These are phyloP conservation scores for Coelastrella sp. DNA, from an alignment of 139 green algal species.

Conservation along the genomic window DNA sequence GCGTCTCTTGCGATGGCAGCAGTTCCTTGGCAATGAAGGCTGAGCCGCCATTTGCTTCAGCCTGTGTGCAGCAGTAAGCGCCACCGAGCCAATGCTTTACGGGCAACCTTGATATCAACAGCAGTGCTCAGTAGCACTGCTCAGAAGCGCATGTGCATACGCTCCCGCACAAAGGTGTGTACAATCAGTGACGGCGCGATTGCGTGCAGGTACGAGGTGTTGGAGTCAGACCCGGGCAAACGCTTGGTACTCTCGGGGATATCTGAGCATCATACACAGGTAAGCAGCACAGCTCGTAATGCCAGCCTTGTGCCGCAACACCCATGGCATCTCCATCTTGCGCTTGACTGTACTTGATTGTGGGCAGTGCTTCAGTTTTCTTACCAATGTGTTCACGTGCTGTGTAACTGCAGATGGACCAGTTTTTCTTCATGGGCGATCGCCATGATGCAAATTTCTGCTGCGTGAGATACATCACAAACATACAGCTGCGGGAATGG, in stretches of 20 bases:
- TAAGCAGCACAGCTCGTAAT: background rate
- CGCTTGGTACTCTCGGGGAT: conserved; percentile 43
- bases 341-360: background rate
- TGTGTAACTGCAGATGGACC: conserved; percentile 31
- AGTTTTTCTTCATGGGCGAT: conserved; percentile 51
- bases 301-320: no score
- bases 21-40: background rate
- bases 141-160: no score
- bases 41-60: background rate
- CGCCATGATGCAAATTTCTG: conserved; percentile 15
- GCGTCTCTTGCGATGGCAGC: background rate
- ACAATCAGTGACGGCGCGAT: no score
- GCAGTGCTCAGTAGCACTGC: no score
- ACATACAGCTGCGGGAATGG: conserved; percentile 43
- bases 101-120: no score
- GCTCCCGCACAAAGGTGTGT: no score
- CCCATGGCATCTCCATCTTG: background rate
- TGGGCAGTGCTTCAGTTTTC: background rate
- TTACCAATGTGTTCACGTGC: background rate
- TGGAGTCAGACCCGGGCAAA: conserved; percentile 44
- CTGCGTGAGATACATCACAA: conserved; percentile 33
- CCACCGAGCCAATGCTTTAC: no score
- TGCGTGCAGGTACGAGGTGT: conserved; percentile 41
- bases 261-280: conserved; percentile 46
- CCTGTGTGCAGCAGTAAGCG: no score